These are phyloP conservation scores for Globisporangium nunn DNA, from an alignment of 352 stramenopile genomes.

Conservation along the genomic window DNA sequence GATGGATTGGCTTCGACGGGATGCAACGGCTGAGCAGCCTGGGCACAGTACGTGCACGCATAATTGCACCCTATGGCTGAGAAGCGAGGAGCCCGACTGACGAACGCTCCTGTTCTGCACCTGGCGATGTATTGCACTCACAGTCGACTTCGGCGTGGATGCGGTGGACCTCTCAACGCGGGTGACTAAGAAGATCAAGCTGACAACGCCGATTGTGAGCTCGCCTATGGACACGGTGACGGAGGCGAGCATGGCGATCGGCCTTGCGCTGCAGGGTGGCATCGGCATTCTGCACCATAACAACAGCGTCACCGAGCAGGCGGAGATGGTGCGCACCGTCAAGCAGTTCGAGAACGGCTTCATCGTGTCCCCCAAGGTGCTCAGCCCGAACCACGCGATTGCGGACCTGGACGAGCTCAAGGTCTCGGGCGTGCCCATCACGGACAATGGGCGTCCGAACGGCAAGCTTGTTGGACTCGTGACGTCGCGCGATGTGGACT, in stretches of 20 bases:
- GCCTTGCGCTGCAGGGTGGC: slow-evolving; percentile 96
- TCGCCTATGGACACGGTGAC: slow-evolving; percentile 99
- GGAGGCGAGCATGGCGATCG: slow-evolving; percentile 97
- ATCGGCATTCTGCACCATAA: slow-evolving; percentile 99
- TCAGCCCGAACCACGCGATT: slow-evolving; percentile 90
- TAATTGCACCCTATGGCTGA: too few species aligned
- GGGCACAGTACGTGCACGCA: slow-evolving; percentile 45
- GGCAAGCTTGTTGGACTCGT: slow-evolving; percentile 96
- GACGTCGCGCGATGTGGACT: slow-evolving; percentile 96
- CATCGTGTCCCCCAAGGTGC: slow-evolving; percentile 96
- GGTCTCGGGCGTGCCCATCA: slow-evolving; percentile 96
- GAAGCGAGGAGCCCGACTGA: too few species aligned
- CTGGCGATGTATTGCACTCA: not conserved
- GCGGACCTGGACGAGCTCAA: slow-evolving; percentile 92
- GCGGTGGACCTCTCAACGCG: slow-evolving; percentile 90
- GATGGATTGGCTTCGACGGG: not conserved
- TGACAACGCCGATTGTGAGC: slow-evolving; percentile 93
- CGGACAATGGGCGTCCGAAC: slow-evolving; percentile 91
- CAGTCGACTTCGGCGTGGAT: slow-evolving; percentile 91
- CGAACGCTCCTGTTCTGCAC: too few species aligned
- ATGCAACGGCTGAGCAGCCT: slow-evolving; percentile 21
- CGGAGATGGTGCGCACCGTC: slow-evolving; percentile 82
- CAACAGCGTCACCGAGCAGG: slow-evolving; percentile 93
- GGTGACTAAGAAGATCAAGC: slow-evolving; percentile 88
- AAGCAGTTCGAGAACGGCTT: slow-evolving; percentile 99